These are phyloP conservation scores for Picochlorum sp. DNA, from an alignment of 139 green algal species.

Conservation along the genomic window DNA sequence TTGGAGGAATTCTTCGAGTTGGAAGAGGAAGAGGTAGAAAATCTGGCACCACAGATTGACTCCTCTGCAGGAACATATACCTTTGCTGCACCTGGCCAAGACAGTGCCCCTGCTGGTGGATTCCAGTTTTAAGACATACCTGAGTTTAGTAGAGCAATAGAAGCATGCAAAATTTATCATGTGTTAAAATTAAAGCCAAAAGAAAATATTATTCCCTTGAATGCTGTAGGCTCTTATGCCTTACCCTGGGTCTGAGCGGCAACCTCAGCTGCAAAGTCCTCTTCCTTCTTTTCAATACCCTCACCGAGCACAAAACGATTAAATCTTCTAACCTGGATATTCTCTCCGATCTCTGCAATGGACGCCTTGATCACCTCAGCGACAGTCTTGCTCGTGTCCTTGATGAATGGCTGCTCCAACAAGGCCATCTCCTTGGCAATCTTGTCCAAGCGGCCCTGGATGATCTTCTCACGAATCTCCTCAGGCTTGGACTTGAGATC, in stretches of 20 bases:
- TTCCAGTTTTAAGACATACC: constrained; percentile 1
- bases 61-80: constrained; percentile 33
- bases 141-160: background rate
- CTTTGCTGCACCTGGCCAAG: constrained; percentile 28
- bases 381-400: constrained; percentile 85
- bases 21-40: constrained; percentile 94
- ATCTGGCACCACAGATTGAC: constrained; percentile 70
- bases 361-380: constrained; percentile 84
- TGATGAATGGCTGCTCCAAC: constrained; percentile 86
- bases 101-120: background rate
- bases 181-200: background rate
- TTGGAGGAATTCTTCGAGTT: constrained; percentile 92
- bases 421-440: constrained; percentile 74
- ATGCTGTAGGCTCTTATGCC: constrained; percentile 6
- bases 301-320: constrained; percentile 83
- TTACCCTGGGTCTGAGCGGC: constrained; percentile 65
- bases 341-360: constrained; percentile 85
- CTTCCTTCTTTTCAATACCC: constrained; percentile 90
- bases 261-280: constrained; percentile 92
- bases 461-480: constrained; percentile 90
- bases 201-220: background rate
- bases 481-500: constrained; percentile 92
- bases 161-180: background rate
- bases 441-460: constrained; percentile 88
- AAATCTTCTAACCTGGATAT: constrained; percentile 84